Base-by-base conservation (phyloP, 768 basidiomycete genomes). In the Tephrocybe sp. region DNA sequence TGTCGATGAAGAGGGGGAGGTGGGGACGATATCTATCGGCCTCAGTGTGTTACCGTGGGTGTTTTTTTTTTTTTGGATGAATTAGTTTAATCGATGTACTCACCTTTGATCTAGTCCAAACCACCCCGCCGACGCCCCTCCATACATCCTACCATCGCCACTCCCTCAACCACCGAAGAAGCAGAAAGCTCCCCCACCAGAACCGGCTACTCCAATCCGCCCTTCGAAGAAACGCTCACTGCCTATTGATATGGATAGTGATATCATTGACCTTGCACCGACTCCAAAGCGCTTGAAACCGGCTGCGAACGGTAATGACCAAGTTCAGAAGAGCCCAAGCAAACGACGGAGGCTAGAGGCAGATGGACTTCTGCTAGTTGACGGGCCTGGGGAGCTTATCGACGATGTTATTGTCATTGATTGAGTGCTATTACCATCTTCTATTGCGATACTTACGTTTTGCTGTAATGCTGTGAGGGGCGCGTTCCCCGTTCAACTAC, bases 1-100 rank as follows among this genome's bases (percentile, higher is more conserved):
- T 28, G 85, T 85, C 3, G 94, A 98, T 65, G 94, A 97, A 60
- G 91, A 95, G 25, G 89, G 81, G 4, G 85, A 84, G 51, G 78
- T 74, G 67, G 82, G 76, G 9, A 90, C 87, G 1, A 79, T 96
- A 24, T 77, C 84, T 6, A 75, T 95, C 15, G 88, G 80, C 0
- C 62, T 96, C 36, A 80, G 83, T 43, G 68, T 71, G 21, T 73
- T 91, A 48, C 85, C 90, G 90, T 93, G 60, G 65, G 90, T 83
- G 73, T 73, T 25, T 26, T 17, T 48, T 32, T 10, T 24, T 30
- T 41, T 32, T 32, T n/a, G 5, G 28, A 18, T 14, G 10, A n/a
- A n/a, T 28, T 48, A 28, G 46, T 47, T 23, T 48, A n/a, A 36
- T 17, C 43, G 55, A 38, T 49, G 24, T 51, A 34, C 12, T 47